Evolutionary conservation across 129 eudicot species (phyloP).

Genomic region (Artemisia tridentata): DNA sequence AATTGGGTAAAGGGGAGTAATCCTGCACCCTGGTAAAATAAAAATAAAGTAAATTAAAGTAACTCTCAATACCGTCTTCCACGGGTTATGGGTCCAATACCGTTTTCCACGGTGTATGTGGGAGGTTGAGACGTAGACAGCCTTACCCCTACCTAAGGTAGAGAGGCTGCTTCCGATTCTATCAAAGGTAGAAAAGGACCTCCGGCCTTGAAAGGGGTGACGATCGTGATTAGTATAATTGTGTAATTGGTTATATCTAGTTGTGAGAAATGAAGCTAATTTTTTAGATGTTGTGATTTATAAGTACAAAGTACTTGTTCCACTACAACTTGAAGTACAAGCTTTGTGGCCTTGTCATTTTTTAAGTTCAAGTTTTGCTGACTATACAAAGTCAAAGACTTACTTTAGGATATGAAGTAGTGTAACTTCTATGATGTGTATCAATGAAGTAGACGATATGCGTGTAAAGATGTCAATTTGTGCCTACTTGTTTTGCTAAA

Average conservation of each 20-base stretch:
- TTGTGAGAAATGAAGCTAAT: background rate
- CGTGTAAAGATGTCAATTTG: too few species aligned
- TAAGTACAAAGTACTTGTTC: background rate
- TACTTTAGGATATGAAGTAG: slow-evolving; percentile 18
- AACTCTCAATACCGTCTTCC: too few species aligned
- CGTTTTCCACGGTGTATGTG: too few species aligned
- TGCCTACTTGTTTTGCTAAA: too few species aligned
- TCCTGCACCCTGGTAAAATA: too few species aligned
- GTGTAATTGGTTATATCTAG: background rate
- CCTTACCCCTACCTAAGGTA: too few species aligned
- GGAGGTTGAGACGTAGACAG: too few species aligned
- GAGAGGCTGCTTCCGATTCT: too few species aligned
- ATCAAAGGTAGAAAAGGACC: too few species aligned
- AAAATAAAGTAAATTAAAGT: too few species aligned
- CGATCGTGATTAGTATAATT: slow-evolving; percentile 8
- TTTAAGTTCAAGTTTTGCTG: background rate
- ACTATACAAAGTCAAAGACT: slow-evolving; percentile 16
- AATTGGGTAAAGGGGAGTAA: background rate
- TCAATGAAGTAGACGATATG: background rate
- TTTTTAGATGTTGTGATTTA: background rate
- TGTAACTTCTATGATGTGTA: background rate
- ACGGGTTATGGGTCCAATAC: too few species aligned
- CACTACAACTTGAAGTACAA: slow-evolving; percentile 6
- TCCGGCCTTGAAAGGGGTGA: too few species aligned
- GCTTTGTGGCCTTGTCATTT: slow-evolving; percentile 3